Percentiles rank a stretch among this genome's conserved stretches.
Evolutionary conservation across 1,284 basidiomycete species (phyloP).

Genomic region (Sporisorium iseilematis-ciliati): DNA sequence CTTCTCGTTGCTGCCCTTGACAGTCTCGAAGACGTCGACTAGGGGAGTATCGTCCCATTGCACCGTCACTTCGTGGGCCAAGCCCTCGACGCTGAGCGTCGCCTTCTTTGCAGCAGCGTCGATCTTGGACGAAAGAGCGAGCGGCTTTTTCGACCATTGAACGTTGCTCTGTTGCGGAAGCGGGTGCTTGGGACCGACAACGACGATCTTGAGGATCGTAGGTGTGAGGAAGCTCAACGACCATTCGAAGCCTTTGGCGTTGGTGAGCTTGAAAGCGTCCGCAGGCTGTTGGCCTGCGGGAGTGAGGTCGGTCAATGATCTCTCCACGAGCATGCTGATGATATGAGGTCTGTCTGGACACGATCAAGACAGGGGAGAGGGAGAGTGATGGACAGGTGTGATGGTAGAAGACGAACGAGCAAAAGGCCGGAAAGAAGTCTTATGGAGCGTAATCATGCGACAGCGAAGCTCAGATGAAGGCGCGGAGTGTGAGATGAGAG

Average conservation of each 20-base stretch:
- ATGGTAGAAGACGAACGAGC: background rate
- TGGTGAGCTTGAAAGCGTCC: constrained; percentile 48
- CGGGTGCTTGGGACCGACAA: constrained; percentile 69
- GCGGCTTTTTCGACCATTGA: constrained; percentile 54
- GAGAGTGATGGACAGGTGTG: constrained; percentile 3
- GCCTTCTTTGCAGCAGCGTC: constrained; percentile 37
- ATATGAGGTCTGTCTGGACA: constrained; percentile 2
- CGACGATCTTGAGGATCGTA: constrained; percentile 66
- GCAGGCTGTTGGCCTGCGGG: constrained; percentile 28
- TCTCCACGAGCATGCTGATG: constrained; percentile 45
- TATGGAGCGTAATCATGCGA: constrained; percentile 4
- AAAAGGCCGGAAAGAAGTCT: background rate
- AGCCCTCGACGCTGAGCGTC: constrained; percentile 47
- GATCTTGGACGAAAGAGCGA: constrained; percentile 63
- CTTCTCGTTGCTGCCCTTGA: constrained; percentile 40
- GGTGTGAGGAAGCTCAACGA: constrained; percentile 67
- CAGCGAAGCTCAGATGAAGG: no score
- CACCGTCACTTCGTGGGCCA: constrained; percentile 39
- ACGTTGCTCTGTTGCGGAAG: constrained; percentile 71
- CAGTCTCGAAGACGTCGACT: constrained; percentile 62
- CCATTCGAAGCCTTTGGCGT: constrained; percentile 66
- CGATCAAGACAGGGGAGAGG: background rate
- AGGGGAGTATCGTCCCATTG: constrained; percentile 59
- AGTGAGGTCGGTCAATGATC: constrained; percentile 37
- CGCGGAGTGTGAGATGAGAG: background rate